Evolutionary conservation across 164 flowering plant genomes (phyloP), one percentile per base, ranked within the genome.

Genomic region (Berberis vulgaris): DNA sequence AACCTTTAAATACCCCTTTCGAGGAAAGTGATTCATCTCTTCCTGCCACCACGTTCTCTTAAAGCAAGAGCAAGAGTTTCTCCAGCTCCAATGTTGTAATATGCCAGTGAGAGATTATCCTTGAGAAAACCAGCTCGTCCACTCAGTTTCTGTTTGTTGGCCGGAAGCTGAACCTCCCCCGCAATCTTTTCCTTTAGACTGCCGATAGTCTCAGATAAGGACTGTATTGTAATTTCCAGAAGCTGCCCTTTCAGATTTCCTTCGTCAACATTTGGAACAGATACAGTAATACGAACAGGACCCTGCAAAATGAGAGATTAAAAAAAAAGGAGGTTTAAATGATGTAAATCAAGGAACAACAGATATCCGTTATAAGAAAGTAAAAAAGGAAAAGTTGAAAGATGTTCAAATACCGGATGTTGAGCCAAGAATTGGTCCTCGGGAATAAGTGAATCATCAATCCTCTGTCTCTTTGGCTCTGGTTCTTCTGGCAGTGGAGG

Each of bases 1-100:
- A 66, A 74, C 69, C 82, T 73, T 69, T 49, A 4, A 57, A 43
- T 58, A 66, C 67, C 63, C 39, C 44, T 11, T n/a, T 0, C 26
- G 55, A 56, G 60, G 55, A 49, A 60, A 61, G 50, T 2, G 6
- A 55, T 63, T 86, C 74, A 94, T 82, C 91, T 84, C 85, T 87
- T 94, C 71, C 97, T 80, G 65, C 97, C 99, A 89, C 99, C 96
- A 77, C 99, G 97, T 69, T 94, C 99, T 71, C 96, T 91, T 59
- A 94, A 61, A 53, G 99, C 80, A 67, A 94, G 97, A 45, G 83
- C 41, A 10, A 94, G 87, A 11, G 83, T 66, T 72, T 94, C 96
- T 55, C 96, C 93, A 50, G 81, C 71, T 65, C 82, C 86, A 63
- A 91, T 71, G 69, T 94, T 94, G 76, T 91, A 94, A 76, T 84